Percentiles rank a stretch among this genome's conserved stretches.
Evolutionary conservation across 164 flowering plant genomes (phyloP).

Genomic region (Chloranthus sessilifolius): DNA sequence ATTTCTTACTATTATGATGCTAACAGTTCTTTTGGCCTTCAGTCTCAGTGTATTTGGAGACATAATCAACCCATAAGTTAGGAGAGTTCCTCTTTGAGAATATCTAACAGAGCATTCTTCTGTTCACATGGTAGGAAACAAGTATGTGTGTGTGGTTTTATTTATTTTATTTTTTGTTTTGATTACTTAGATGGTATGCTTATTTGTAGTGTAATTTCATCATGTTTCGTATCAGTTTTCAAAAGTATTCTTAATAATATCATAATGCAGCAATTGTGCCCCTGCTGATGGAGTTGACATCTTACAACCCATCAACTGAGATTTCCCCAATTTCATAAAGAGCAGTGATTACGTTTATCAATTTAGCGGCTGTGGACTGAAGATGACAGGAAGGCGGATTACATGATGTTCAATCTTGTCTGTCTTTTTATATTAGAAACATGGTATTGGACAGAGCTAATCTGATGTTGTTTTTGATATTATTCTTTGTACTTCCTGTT

Average conservation of each 20-base stretch:
- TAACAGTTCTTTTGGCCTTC: neutral
- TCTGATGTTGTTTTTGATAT: neutral
- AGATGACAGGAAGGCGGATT: conserved; percentile 7
- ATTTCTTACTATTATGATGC: neutral
- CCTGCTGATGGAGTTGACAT: neutral
- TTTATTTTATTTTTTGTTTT: neutral
- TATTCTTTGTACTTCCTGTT: neutral
- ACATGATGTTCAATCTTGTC: conserved; percentile 4
- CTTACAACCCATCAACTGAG: conserved; percentile 5
- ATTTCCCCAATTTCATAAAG: neutral
- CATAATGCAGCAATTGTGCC: neutral
- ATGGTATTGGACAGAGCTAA: conserved; percentile 4
- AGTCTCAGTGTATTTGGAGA: neutral
- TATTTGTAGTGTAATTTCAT: too few relatives aligned
- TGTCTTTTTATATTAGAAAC: neutral
- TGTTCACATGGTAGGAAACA: neutral
- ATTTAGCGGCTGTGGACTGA: conserved; percentile 4
- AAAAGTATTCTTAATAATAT: neutral
- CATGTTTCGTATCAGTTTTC: neutral
- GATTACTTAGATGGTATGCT: too few relatives aligned
- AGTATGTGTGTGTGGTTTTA: neutral
- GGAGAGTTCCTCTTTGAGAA: neutral
- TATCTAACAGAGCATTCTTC: neutral
- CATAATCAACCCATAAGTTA: neutral
- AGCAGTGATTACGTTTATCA: neutral